Evolutionary conservation across 2,329 filamentous ascomycete species (phyloP).

Genomic region (Fusarium fujikuroi): DNA sequence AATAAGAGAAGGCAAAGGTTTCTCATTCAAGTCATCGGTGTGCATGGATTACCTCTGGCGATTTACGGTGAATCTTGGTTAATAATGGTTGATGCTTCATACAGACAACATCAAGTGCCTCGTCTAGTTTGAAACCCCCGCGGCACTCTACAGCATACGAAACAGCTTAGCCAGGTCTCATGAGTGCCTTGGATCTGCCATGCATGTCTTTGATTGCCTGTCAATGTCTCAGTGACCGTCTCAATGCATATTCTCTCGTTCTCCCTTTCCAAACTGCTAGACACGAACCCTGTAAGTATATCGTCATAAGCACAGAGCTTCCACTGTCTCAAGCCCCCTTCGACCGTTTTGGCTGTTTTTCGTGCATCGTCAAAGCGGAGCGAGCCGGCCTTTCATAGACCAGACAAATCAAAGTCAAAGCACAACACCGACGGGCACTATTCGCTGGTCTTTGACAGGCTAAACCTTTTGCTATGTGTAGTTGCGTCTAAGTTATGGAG

Average conservation of each 20-base stretch:
- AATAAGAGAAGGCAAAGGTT: not conserved
- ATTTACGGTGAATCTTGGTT: not conserved
- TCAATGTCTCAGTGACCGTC: not conserved
- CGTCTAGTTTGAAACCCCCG: not conserved
- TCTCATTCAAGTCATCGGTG: constrained; percentile 4
- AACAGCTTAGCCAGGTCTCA: constrained; percentile 2
- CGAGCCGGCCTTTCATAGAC: constrained; percentile 19
- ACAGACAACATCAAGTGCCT: not conserved
- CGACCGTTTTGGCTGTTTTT: not conserved
- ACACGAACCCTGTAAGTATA: not conserved
- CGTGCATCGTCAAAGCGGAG: constrained; percentile 12
- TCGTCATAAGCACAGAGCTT: constrained; percentile 14
- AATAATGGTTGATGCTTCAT: not conserved
- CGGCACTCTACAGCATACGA: not conserved
- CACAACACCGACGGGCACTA: constrained; percentile 14
- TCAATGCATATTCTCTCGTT: not conserved
- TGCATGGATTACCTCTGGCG: not conserved
- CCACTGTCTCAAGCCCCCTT: constrained; percentile 6
- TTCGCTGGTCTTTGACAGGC: constrained; percentile 6
- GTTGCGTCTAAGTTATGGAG: not conserved
- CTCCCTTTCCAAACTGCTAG: not conserved
- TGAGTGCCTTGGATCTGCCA: constrained; percentile 19
- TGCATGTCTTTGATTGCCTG: constrained; percentile 28
- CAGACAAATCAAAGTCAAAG: constrained; percentile 11
- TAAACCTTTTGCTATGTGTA: constrained; percentile 3